These are phyloP conservation scores for Beauveria bassiana DNA, from an alignment of 2,329 filamentous ascomycete genomes.

Conservation along the genomic window DNA sequence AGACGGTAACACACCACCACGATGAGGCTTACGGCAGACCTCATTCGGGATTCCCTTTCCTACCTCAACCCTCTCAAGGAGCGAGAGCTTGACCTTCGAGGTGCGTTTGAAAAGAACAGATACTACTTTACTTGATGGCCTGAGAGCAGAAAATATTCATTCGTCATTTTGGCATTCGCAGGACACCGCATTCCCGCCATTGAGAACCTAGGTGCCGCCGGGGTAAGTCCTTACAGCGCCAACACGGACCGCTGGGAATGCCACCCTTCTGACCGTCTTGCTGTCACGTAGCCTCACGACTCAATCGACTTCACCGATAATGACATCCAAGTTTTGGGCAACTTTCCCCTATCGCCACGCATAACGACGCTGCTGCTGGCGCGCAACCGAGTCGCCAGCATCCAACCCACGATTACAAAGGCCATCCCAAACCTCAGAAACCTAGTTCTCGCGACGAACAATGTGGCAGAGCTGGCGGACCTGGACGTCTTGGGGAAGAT, in stretches of 20 bases:
- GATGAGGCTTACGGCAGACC: conserved; percentile 94
- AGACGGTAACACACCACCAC: conserved; percentile 21
- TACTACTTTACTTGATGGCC: conserved; percentile 67
- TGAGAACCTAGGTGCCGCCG: conserved; percentile 94
- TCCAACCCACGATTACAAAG: conserved; percentile 67
- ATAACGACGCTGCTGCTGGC: conserved; percentile 82
- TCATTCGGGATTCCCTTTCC: conserved; percentile 89
- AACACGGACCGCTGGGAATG: not conserved
- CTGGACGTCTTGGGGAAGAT: conserved; percentile 71
- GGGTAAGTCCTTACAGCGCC: conserved; percentile 49
- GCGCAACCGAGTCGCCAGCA: conserved; percentile 76
- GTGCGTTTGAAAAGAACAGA: conserved; percentile 95
- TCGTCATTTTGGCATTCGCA: conserved; percentile 51
- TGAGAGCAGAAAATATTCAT: conserved; percentile 76
- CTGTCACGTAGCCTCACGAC: conserved; percentile 69
- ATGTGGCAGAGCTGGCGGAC: conserved; percentile 76
- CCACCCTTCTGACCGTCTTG: conserved; percentile 8
- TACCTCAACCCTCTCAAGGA: conserved; percentile 99
- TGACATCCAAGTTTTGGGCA: conserved; percentile 80
- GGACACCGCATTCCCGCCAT: conserved; percentile 96
- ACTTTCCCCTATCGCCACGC: conserved; percentile 87
- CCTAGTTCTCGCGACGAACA: conserved; percentile 77
- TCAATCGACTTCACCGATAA: conserved; percentile 98
- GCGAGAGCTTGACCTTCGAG: conserved; percentile 97
- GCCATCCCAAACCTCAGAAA: conserved; percentile 76